Percentiles rank a stretch among this genome's conserved stretches.
Evolutionary conservation across 306 rosid species (phyloP).

Genomic region (Fragaria vesca): DNA sequence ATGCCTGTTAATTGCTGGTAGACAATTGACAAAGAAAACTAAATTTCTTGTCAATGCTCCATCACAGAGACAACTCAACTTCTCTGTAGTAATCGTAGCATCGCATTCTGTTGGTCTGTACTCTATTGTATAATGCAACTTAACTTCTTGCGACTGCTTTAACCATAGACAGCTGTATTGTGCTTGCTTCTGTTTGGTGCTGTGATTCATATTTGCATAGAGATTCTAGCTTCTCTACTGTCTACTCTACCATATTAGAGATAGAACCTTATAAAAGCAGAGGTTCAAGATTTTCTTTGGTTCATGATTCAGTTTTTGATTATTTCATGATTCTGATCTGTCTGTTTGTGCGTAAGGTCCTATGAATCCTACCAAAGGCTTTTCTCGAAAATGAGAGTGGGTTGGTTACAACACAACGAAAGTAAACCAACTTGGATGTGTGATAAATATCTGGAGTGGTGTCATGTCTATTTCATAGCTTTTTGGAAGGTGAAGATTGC

Average conservation of each 20-base stretch:
- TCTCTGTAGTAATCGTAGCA: not conserved
- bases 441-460: not conserved
- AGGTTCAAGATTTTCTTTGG: not conserved
- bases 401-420: not conserved
- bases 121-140: not conserved
- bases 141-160: not conserved
- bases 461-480: not conserved
- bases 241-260: not conserved
- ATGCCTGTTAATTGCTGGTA: not conserved
- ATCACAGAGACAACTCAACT: not conserved
- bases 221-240: not conserved
- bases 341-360: not conserved
- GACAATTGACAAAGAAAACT: not conserved
- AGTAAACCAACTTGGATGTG: constrained; percentile 5
- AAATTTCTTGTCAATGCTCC: constrained; percentile 6
- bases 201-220: not conserved
- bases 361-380: not conserved
- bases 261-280: not conserved
- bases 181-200: not conserved
- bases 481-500: constrained; percentile 9
- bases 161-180: constrained; percentile 1
- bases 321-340: not conserved
- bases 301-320: not conserved
- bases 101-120: not conserved
- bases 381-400: not conserved